Evolutionary conservation across 2,329 filamentous ascomycete genomes (phyloP), one percentile per base, ranked within the genome.

Genomic region (Colletotrichum graminicola): DNA sequence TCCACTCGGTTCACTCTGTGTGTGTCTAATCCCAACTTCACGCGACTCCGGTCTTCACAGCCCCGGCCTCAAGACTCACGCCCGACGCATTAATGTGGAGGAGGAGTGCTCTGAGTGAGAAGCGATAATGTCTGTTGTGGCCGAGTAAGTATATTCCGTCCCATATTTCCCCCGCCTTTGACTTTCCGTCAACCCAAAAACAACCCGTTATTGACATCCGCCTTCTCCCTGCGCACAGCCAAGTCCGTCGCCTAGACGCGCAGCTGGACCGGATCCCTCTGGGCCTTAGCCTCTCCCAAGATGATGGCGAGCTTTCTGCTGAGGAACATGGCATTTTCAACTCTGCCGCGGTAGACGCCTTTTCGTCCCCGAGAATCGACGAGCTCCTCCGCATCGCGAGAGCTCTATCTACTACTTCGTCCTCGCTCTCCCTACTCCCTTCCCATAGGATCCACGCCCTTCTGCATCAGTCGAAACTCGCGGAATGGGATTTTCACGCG

Each of bases 341-440:
- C 51, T 62, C 74, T 69, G 70, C 79, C 75, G 78, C 77, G 49
- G 77, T 83, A 51, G 82, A 82, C 62, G 84, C 83, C 55, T 79
- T 88, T 62, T 81, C 86, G 73, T 87, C 86, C 26, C 85, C 87
- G 34, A 83, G 89, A 62, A 82, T 91, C 75, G 82, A 89, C 79
- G 85, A 90, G 64, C 83, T 97, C 49, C 87, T 94, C 74, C 84
- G 83, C 68, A 88, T 94, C 66, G 89, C 93, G 76, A 91, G 92
- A 79, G 85, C 89, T 3, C 82, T 97, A 18, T 95, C 93, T 26
- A 89, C 91, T 5, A 90, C 90, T 2, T 89, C 91, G 0, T 89
- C 90, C 3, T 89, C 91, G 6, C 86, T 88, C 63, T 84, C 89
- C 41, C 82, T 93, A 8, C 82, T 94, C n/a, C 82, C 89, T 3